A percentile compares a stretch with the other conserved stretches of the same genome.
Conservation (phyloP, 345 rosid genomes). For the Clarkia xantiana region DNA sequence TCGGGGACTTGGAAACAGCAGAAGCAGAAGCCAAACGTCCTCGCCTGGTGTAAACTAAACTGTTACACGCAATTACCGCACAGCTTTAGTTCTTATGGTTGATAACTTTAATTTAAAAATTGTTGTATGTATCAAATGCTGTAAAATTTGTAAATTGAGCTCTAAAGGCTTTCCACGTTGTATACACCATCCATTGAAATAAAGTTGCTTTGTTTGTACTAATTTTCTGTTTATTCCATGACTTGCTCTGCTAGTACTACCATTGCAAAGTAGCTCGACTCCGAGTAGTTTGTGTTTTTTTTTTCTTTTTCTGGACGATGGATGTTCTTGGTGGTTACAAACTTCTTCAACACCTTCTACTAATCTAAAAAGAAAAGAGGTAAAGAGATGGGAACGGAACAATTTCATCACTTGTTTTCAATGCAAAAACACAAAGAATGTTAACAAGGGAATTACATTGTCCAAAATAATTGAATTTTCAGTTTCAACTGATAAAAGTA, state of each 20-base stretch:
- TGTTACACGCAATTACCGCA: not conserved
- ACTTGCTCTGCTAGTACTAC: no score
- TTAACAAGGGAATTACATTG: conserved; percentile 4
- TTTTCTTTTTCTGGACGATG: no score
- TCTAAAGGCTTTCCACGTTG: no score
- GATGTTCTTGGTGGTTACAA: no score
- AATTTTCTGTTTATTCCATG: no score
- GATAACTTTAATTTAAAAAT: not conserved
- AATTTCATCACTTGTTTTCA: not conserved
- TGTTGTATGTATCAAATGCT: not conserved
- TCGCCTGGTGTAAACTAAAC: conserved; percentile 9
- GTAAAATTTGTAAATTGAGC: no score
- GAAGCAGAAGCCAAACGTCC: conserved; percentile 24
- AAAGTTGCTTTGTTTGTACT: no score
- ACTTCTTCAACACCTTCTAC: no score
- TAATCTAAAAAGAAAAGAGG: not conserved
- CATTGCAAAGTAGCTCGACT: no score
- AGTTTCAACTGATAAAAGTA: not conserved
- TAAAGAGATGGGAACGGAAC: not conserved
- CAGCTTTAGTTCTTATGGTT: not conserved
- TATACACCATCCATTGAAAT: no score
- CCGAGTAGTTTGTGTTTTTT: no score
- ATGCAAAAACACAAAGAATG: not conserved
- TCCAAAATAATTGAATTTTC: not conserved
- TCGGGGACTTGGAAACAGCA: conserved; percentile 50